These are phyloP conservation scores for Vickermania ingenoplastis DNA, from an alignment of 208 protist genomes.

Conservation along the genomic window DNA sequence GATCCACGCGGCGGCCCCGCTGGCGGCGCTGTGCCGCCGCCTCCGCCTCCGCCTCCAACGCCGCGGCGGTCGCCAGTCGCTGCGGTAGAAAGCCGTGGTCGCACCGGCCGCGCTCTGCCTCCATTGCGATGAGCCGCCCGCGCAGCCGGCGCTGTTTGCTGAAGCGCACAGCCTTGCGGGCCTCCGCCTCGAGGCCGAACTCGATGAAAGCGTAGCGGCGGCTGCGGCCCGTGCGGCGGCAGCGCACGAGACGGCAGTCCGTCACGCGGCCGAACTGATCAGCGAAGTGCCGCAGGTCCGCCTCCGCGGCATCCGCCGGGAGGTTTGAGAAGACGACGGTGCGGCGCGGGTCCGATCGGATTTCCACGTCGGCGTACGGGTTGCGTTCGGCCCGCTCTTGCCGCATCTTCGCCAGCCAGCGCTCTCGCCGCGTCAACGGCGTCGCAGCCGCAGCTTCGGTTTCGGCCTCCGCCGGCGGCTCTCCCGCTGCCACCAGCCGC, in stretches of 20 bases:
- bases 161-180: constrained; percentile 34
- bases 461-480: constrained; percentile 13
- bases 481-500: constrained; percentile 11
- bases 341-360: constrained; percentile 41
- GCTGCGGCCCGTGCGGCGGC: constrained; percentile 41
- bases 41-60: background rate
- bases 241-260: constrained; percentile 48
- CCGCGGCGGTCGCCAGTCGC: constrained; percentile 25
- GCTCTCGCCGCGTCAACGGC: background rate
- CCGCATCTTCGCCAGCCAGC: constrained; percentile 15
- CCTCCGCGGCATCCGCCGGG: constrained; percentile 50
- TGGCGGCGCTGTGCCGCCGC: background rate
- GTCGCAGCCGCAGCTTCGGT: constrained; percentile 6
- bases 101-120: constrained; percentile 56
- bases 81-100: constrained; percentile 54
- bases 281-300: constrained; percentile 66
- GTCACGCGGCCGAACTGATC: constrained; percentile 80
- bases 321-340: constrained; percentile 70
- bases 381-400: constrained; percentile 23
- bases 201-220: constrained; percentile 79
- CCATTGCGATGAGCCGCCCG: constrained; percentile 52
- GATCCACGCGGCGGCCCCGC: background rate
- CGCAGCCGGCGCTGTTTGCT: constrained; percentile 49
- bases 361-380: constrained; percentile 52
- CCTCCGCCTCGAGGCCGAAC: constrained; percentile 62